Evolutionary conservation across 2,329 filamentous ascomycete species (phyloP).

Genomic region (Arthrobotrys conoides): DNA sequence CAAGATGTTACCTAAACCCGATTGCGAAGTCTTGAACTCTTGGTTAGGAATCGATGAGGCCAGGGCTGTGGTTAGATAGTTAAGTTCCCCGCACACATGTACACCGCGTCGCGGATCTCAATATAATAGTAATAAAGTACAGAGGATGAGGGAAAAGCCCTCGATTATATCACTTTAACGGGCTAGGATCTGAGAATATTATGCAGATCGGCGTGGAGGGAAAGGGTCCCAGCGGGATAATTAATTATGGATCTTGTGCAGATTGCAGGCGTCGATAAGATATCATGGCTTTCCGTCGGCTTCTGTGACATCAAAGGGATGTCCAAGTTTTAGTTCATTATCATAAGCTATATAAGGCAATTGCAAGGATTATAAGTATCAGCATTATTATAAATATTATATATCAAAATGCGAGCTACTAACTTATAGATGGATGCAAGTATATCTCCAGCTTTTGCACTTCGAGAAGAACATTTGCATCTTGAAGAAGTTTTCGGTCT

Average conservation of each 20-base stretch:
- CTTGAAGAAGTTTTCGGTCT: slow-evolving; percentile 24
- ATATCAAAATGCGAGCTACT: too few species aligned
- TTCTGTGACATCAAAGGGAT: slow-evolving; percentile 40
- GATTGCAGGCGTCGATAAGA: slow-evolving; percentile 40
- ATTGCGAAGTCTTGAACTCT: slow-evolving; percentile 42
- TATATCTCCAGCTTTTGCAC: slow-evolving; percentile 17
- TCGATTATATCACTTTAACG: background rate
- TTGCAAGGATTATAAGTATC: background rate
- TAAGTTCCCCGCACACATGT: too few species aligned
- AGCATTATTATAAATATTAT: too few species aligned
- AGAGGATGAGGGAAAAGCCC: too few species aligned
- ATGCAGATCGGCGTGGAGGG: slow-evolving; percentile 8
- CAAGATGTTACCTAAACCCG: slow-evolving; percentile 56
- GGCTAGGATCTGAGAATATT: background rate
- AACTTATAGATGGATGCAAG: background rate
- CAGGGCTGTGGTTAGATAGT: background rate
- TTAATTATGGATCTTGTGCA: slow-evolving; percentile 23
- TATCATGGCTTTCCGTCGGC: slow-evolving; percentile 21
- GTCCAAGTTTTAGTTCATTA: slow-evolving; percentile 27
- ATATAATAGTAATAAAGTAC: too few species aligned
- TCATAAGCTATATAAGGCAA: slow-evolving; percentile 4
- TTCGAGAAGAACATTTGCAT: slow-evolving; percentile 32
- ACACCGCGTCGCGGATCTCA: slow-evolving; percentile 22
- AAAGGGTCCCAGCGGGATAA: slow-evolving; percentile 32
- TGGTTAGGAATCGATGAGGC: slow-evolving; percentile 13